phyloP scores from a whole-genome alignment of 805 yeast species.

The Saturnispora silvae region DNA sequence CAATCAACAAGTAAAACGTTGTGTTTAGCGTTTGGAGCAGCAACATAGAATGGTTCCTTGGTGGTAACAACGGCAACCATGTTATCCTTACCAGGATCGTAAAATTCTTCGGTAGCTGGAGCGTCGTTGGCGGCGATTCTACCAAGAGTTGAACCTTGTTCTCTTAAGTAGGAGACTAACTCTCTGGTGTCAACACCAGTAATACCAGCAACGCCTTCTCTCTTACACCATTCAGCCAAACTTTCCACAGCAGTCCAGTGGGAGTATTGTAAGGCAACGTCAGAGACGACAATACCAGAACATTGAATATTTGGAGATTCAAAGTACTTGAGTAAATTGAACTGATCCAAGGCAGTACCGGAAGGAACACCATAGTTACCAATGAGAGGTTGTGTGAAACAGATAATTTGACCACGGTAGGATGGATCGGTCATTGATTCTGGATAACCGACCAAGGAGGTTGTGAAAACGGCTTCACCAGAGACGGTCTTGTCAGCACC shows the following conservation, averaged over 20 bases:
- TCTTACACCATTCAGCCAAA: constrained; percentile 88
- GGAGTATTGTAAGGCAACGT: constrained; percentile 90
- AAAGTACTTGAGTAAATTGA: constrained; percentile 75
- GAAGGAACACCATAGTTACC: constrained; percentile 99
- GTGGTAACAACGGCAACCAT: constrained; percentile 91
- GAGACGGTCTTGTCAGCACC: constrained; percentile 89
- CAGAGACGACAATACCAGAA: constrained; percentile 92
- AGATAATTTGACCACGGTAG: constrained; percentile 93
- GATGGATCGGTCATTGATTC: constrained; percentile 98
- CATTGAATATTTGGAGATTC: constrained; percentile 90
- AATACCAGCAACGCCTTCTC: constrained; percentile 93
- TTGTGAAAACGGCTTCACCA: constrained; percentile 97
- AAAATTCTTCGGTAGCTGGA: constrained; percentile 81
- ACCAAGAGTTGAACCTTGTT: constrained; percentile 91
- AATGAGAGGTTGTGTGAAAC: constrained; percentile 90
- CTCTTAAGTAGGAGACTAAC: constrained; percentile 85
- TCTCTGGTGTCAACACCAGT: constrained; percentile 97
- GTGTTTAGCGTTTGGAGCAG: constrained; percentile 47
- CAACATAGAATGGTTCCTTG: constrained; percentile 85
- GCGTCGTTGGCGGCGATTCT: constrained; percentile 84
- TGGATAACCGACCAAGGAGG: constrained; percentile 96
- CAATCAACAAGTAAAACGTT: constrained; percentile 94
- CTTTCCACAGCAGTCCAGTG: constrained; percentile 99
- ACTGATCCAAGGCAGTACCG: constrained; percentile 68
- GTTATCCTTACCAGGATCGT: constrained; percentile 83